Evolutionary conservation across 1,284 basidiomycete genomes (phyloP).

Genomic region (Mycosarcoma mackinlayi): DNA sequence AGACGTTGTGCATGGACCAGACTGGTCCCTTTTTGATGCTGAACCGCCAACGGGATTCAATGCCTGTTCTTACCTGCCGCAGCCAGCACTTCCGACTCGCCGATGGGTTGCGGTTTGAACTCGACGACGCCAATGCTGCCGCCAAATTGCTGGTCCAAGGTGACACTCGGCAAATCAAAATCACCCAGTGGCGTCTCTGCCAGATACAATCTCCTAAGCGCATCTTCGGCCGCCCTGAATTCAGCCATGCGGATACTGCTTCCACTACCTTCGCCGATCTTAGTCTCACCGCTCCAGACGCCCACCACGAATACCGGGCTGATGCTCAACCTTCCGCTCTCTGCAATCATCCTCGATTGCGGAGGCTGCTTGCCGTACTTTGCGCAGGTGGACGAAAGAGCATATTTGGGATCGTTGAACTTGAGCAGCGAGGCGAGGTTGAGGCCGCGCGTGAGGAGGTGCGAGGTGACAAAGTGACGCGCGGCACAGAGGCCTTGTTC

Average conservation of each 20-base stretch:
- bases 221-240: slow-evolving; percentile 87
- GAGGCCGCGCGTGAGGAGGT: slow-evolving; percentile 68
- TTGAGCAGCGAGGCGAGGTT: slow-evolving; percentile 83
- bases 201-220: slow-evolving; percentile 82
- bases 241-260: slow-evolving; percentile 94
- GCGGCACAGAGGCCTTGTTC: slow-evolving; percentile 65
- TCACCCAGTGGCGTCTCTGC: slow-evolving; percentile 72
- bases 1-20: not conserved
- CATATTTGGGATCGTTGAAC: slow-evolving; percentile 72
- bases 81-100: slow-evolving; percentile 34
- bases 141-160: slow-evolving; percentile 46
- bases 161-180: slow-evolving; percentile 69
- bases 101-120: slow-evolving; percentile 31
- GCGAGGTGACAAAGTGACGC: slow-evolving; percentile 49
- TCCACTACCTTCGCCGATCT: slow-evolving; percentile 95
- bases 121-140: not conserved
- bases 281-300: slow-evolving; percentile 82
- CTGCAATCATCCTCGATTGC: slow-evolving; percentile 79
- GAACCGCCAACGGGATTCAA: not conserved
- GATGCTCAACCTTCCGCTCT: slow-evolving; percentile 88
- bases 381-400: slow-evolving; percentile 65
- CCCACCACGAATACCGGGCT: slow-evolving; percentile 93
- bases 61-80: slow-evolving; percentile 39
- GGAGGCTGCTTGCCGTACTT: slow-evolving; percentile 64
- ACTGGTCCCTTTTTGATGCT: not conserved